phyloP scores from a whole-genome alignment of 768 basidiomycete genomes.

The Termitomyces sp. region DNA sequence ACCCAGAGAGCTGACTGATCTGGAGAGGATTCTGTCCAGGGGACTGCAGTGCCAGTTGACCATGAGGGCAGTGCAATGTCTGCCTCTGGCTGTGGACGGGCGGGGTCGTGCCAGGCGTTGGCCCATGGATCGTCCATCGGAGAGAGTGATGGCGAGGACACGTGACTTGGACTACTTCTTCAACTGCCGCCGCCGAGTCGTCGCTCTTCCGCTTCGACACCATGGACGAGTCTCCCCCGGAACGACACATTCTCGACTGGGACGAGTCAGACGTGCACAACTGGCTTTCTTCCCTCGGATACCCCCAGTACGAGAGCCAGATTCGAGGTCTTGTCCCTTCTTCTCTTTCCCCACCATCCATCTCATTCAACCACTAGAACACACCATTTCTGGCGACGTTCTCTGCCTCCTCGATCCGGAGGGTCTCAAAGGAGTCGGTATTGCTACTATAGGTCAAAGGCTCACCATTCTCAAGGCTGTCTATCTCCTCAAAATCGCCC shows the following conservation, averaged over 20 bases:
- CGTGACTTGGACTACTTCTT: conserved; percentile 12
- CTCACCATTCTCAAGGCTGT: conserved; percentile 89
- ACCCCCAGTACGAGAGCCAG: conserved; percentile 80
- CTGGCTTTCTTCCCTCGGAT: conserved; percentile 78
- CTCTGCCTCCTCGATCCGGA: conserved; percentile 84
- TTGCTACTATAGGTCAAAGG: conserved; percentile 88
- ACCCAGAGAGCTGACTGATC: conserved; percentile 40
- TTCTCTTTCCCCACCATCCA: conserved; percentile 2
- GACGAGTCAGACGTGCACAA: conserved; percentile 72
- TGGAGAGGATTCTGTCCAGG: conserved; percentile 47
- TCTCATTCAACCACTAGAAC: conserved; percentile 49
- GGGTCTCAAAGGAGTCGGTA: conserved; percentile 79
- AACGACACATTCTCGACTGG: conserved; percentile 57
- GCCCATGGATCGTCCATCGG: conserved; percentile 85
- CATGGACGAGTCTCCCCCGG: conserved; percentile 34
- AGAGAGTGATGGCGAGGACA: neutral
- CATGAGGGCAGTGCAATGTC: conserved; percentile 58
- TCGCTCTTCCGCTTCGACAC: neutral
- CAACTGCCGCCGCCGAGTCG: neutral
- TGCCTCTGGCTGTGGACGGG: conserved; percentile 35
- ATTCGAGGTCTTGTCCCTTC: conserved; percentile 52
- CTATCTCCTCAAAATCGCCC: conserved; percentile 82
- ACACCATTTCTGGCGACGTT: conserved; percentile 89
- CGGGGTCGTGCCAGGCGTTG: conserved; percentile 60
- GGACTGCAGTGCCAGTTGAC: conserved; percentile 39